These are phyloP conservation scores for Gastrolobium bilobum DNA, from an alignment of 306 rosid genomes.

Conservation along the genomic window DNA sequence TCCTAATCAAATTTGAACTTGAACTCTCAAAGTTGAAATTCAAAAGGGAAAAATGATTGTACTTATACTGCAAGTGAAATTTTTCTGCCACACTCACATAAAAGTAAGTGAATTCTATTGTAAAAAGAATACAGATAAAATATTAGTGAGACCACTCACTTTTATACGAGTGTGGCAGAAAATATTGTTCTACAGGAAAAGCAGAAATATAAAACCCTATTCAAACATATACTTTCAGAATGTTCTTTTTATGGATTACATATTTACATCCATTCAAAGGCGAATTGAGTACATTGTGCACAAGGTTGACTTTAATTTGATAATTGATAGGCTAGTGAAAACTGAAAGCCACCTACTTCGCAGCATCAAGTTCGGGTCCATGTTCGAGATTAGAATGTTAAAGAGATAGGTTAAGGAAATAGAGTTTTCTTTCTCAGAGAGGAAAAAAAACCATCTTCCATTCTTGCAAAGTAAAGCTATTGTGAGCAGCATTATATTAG, in stretches of 20 bases:
- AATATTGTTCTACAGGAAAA: too few relatives aligned
- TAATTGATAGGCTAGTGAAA: conserved; percentile 4
- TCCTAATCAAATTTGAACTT: conserved; percentile 25
- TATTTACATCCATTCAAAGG: too few relatives aligned
- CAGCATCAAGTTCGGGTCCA: neutral
- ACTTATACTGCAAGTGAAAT: neutral
- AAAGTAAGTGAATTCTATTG: too few relatives aligned
- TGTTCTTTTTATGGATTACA: too few relatives aligned
- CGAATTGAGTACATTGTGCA: too few relatives aligned
- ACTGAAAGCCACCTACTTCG: neutral
- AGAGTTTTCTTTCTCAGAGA: neutral
- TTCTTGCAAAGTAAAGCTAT: neutral
- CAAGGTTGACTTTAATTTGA: neutral
- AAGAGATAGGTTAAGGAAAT: neutral
- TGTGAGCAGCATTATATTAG: neutral
- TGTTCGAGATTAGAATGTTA: neutral
- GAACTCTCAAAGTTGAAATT: neutral
- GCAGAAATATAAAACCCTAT: too few relatives aligned
- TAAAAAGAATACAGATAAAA: too few relatives aligned
- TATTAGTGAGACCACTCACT: too few relatives aligned
- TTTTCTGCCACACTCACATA: neutral
- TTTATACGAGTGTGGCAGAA: too few relatives aligned
- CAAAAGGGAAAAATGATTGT: too few relatives aligned
- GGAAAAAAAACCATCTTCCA: neutral
- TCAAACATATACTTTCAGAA: too few relatives aligned